A percentile compares a stretch with the other conserved stretches of the same genome.
Conservation (phyloP, 2,329 filamentous ascomycete genomes). For the Stagonosporopsis chrysanthemi region DNA sequence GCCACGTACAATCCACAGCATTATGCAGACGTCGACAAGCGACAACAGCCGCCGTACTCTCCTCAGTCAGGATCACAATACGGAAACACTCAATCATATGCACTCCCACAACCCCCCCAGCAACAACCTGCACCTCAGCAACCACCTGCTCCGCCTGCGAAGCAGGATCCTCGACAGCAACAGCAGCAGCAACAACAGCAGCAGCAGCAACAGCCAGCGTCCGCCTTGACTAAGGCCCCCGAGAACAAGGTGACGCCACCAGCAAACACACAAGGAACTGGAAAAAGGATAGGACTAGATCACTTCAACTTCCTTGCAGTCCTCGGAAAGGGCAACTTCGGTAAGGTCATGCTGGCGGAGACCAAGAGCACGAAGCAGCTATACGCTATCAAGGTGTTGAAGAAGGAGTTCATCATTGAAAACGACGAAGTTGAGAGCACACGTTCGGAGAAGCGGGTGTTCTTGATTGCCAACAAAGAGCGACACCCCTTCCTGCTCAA, state of each 20-base stretch:
- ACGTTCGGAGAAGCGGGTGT: slow-evolving; percentile 95
- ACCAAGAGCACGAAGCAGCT: slow-evolving; percentile 91
- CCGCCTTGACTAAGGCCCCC: slow-evolving; percentile 42
- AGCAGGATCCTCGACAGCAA: slow-evolving; percentile 44
- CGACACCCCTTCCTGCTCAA: slow-evolving; percentile 95
- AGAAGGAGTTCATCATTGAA: slow-evolving; percentile 99
- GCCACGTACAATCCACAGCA: slow-evolving; percentile 79
- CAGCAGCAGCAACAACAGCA: slow-evolving; percentile 4
- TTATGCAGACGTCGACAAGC: slow-evolving; percentile 64
- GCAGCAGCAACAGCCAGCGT: slow-evolving; percentile 41
- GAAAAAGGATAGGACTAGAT: slow-evolving; percentile 88
- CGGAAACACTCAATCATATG: slow-evolving; percentile 27
- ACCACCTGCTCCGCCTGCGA: slow-evolving; percentile 14
- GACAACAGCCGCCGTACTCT: slow-evolving; percentile 39
- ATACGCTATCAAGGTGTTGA: slow-evolving; percentile 98
- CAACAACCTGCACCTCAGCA: slow-evolving; percentile 38
- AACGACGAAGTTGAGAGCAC: slow-evolving; percentile 99
- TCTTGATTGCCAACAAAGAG: slow-evolving; percentile 96
- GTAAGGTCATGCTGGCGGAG: slow-evolving; percentile 99
- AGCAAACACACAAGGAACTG: slow-evolving; percentile 73
- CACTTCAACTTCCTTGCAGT: slow-evolving; percentile 99
- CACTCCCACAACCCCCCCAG: slow-evolving; percentile 49
- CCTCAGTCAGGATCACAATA: slow-evolving; percentile 15
- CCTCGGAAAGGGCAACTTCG: slow-evolving; percentile 98
- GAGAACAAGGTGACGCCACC: slow-evolving; percentile 69